Conservation (phyloP, 148 eudicot species). For the Tetragonia tetragonoides region DNA sequence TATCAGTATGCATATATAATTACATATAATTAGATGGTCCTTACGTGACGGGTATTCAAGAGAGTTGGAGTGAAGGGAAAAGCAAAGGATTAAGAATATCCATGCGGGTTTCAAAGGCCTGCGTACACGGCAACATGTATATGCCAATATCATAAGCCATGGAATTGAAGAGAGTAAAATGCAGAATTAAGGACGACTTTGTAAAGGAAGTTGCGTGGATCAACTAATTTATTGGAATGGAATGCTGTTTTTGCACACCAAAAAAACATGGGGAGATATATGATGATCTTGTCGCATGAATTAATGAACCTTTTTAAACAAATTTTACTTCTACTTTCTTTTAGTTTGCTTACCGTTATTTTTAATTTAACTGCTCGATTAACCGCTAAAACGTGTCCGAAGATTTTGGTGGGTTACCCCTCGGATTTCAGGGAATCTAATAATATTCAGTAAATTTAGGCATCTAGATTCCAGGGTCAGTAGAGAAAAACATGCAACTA, state of each 20-base stretch:
- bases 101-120: slow-evolving; percentile 20
- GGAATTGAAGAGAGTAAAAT: background rate
- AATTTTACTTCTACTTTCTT: no score
- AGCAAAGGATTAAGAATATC: slow-evolving; percentile 31
- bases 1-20: background rate
- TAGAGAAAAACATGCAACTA: no score
- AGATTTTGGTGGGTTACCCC: no score
- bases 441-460: no score
- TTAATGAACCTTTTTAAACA: no score
- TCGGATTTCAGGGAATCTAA: no score
- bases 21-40: background rate
- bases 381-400: no score
- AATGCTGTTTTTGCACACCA: slow-evolving; percentile 9
- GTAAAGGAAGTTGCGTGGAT: slow-evolving; percentile 15
- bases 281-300: background rate
- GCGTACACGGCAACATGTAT: slow-evolving; percentile 21
- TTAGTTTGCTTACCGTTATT: no score
- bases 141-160: background rate
- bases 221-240: no score
- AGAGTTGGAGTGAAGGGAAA: slow-evolving; percentile 23
- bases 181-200: background rate
- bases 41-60: slow-evolving; percentile 18
- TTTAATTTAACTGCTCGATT: no score
- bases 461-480: no score
- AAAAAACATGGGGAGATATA: background rate